Evolutionary conservation across 2,329 filamentous ascomycete genomes (phyloP), one percentile per base, ranked within the genome.

Genomic region (Fusarium falciforme): DNA sequence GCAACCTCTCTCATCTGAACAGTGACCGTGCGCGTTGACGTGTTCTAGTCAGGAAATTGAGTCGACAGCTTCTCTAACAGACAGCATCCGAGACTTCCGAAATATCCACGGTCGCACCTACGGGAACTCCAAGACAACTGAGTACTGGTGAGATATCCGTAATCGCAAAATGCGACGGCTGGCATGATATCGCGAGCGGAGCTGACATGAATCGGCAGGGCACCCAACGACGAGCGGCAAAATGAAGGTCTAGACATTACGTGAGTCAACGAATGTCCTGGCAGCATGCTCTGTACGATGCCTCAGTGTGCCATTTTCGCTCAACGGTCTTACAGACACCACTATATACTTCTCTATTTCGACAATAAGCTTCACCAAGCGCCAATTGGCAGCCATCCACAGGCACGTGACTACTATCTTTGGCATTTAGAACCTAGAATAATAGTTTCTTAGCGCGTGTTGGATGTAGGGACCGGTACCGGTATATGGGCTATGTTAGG

Each of bases 211-310:
- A 35, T 6, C 5, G 16, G 8, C 14, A 73, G 70, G 70, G 68
- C 68, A 7, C 64, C 68, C 3, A 71, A 73, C 40, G 68, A 71
- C 31, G 61, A 71, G 31, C 58, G 49, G 11, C 68, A 73, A 61
- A 73, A 73, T 64, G 70, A 71, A 66, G 68, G 70, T 17, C 62
- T 73, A 11, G 68, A 73, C 22, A 73, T 73, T 68, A 73, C 70
- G 68, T 73, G 60, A 68, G 70, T 70, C 31, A 16, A 14, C n/a
- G n/a, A 25, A 38, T 25, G 16, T 20, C 11, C 33, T 2, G 1
- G 1, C 10, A 12, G 12, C 27, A 14, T 4, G n/a, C 3, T 31
- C 27, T 31, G 11, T 16, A 11, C 3, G 8, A 35, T 33, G 17
- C 4, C 27, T 12, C 2, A 2, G 7, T 16, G 29, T 35, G 31